Evolutionary conservation across 2,329 filamentous ascomycete species (phyloP), one percentile per base, ranked within the genome.

Genomic region (Fusarium pilosicola): DNA sequence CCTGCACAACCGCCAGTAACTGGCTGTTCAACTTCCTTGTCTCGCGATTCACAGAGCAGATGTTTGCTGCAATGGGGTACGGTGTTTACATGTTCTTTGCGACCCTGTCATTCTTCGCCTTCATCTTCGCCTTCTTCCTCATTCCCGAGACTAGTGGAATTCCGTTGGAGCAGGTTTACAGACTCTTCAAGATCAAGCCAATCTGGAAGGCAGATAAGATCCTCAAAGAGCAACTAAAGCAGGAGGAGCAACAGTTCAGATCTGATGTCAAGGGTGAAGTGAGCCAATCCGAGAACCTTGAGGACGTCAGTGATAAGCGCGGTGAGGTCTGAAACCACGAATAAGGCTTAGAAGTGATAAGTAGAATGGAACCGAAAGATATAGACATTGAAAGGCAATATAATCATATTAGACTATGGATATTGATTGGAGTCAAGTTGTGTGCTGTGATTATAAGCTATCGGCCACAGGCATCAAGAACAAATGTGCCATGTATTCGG

Each of bases 21-120:
- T 90, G 88, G 88, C 82, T 86, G 45, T 80, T 81, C 71, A 89
- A 89, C 74, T 89, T 90, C 80, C 83, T 90, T 62, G 86, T 90
- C 60, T 84, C 84, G 1, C 81, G 87, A 5, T 68, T 68, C 26
- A 68, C 65, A 5, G 65, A 68, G 41, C 65, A 68, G 5, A 89
- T 88, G 86, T 82, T 85, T 58, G 77, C 77, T 8, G 73, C 77
- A 6, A 83, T 84, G 79, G 80, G 82, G 5, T 88, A 86, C 66
- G 87, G 87, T 9, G 86, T 87, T 0, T 89, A 87, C 73, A 87
- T 88, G 78, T 88, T 89, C 80, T 89, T 89, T 68, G 87, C 85
- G 2, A 74, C 83, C 0, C 76, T 88, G n/a, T 87, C 86, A 71
- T 80, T 88, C 48, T 76, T 82, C 15, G 83, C 85, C 17, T 82